Evolutionary conservation across 202 grass and related monocot species (phyloP).

Genomic region (Panicum hallii): DNA sequence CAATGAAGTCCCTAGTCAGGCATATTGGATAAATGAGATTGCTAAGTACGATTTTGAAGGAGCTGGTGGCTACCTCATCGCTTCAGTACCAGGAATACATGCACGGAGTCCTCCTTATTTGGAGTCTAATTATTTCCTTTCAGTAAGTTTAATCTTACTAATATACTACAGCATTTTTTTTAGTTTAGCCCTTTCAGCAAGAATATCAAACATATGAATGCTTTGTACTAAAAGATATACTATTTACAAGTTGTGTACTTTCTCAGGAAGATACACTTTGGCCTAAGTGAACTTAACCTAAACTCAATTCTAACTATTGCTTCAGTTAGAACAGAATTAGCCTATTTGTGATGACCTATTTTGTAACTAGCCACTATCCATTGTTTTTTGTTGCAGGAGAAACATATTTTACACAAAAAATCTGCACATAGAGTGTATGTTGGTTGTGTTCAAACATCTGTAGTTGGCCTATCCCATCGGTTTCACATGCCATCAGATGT

Average conservation of each 20-base stretch:
- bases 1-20: constrained; percentile 70
- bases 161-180: background rate
- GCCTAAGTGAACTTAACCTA: constrained; percentile 13
- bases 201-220: constrained; percentile 28
- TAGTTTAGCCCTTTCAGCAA: constrained; percentile 18
- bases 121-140: constrained; percentile 67
- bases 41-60: constrained; percentile 79
- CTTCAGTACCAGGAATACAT: constrained; percentile 82
- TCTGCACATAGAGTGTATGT: constrained; percentile 46
- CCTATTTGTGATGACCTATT: constrained; percentile 9
- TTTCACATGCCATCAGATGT: constrained; percentile 68
- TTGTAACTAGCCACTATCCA: constrained; percentile 3
- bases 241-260: background rate
- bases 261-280: constrained; percentile 10
- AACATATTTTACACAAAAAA: constrained; percentile 57
- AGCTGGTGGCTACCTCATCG: constrained; percentile 71
- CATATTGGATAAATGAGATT: constrained; percentile 83
- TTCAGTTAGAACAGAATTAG: constrained; percentile 18
- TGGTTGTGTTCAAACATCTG: constrained; percentile 81
- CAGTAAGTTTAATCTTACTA: constrained; percentile 60
- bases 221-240: background rate
- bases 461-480: constrained; percentile 86
- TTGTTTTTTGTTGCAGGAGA: constrained; percentile 53
- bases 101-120: constrained; percentile 53
- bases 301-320: background rate